Evolutionary conservation across 305 asterid genomes (phyloP), one percentile per base, ranked within the genome.

Genomic region (Rubia balearica): DNA sequence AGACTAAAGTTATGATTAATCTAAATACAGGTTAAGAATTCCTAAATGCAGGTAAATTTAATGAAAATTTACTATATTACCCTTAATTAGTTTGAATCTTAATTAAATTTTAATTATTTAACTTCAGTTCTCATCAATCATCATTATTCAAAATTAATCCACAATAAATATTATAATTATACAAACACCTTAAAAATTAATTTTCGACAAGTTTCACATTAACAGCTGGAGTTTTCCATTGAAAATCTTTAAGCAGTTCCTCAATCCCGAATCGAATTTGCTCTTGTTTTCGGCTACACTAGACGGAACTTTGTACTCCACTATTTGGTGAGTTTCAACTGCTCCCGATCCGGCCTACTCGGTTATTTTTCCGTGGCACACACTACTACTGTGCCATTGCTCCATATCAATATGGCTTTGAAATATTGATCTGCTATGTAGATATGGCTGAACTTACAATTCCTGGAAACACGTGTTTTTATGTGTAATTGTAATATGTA

Each of bases 241-340:
- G 85, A 63, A 92, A 72, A 80, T 86, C 88, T 76, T 81, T 82
- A 77, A 91, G 89, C 45, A 91, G 76, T n/a, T n/a, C n/a, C n/a
- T n/a, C n/a, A n/a, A n/a, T n/a, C n/a, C n/a, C n/a, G n/a, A n/a
- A 55, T 88, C 80, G 2, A 87, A 57, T 75, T 75, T 85, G 71
- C 79, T 76, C 73, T 79, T 81, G 67, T 74, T 84, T 74, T 77
- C 85, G 42, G 80, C 87, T 72, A 69, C 65, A 75, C 75, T 82
- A 67, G 78, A 71, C 56, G 75, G 68, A 67, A 43, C 67, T 33
- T 73, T 36, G 78, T 78, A 82, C 74, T 81, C 92, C 45, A 77
- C 38, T 38, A 80, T 72, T 71, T 87, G 80, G 76, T 82, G 68
- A 21, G 79, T 75, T 63, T 81, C 85, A 76, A 89, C 88, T 73